Evolutionary conservation across 805 yeast species (phyloP).

Genomic region (Geotrichum ghanense): DNA sequence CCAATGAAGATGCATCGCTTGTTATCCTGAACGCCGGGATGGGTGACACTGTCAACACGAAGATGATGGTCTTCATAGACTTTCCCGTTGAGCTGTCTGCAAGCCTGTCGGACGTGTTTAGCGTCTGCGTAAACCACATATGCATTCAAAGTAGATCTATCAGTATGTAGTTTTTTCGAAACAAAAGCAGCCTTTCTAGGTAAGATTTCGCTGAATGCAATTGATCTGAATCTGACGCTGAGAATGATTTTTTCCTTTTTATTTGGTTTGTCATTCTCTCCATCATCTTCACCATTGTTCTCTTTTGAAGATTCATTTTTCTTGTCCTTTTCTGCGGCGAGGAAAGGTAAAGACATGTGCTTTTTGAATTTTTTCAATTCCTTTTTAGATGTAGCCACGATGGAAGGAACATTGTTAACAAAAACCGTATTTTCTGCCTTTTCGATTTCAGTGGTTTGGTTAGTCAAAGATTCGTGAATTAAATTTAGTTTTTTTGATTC

Average conservation of each 20-base stretch:
- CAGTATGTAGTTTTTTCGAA: constrained; percentile 61
- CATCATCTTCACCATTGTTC: no score
- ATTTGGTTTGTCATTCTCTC: no score
- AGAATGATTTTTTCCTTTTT: constrained; percentile 56
- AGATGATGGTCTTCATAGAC: constrained; percentile 64
- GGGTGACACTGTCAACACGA: constrained; percentile 87
- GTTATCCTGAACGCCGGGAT: constrained; percentile 78
- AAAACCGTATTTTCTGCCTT: constrained; percentile 80
- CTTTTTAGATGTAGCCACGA: constrained; percentile 52
- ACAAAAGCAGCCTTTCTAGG: constrained; percentile 91
- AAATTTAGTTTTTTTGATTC: neutral
- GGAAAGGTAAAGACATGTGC: constrained; percentile 30
- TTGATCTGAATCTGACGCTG: constrained; percentile 72
- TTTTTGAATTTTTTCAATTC: constrained; percentile 53
- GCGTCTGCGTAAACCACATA: constrained; percentile 63
- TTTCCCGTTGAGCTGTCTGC: constrained; percentile 48
- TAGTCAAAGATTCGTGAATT: neutral
- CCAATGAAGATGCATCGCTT: constrained; percentile 85
- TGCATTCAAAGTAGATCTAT: constrained; percentile 76
- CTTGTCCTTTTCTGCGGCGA: neutral
- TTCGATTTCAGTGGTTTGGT: constrained; percentile 40
- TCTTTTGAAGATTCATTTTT: no score
- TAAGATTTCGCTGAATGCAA: constrained; percentile 74
- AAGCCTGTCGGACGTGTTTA: constrained; percentile 34
- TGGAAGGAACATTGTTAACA: constrained; percentile 70